Evolutionary conservation across 73 alveolate genomes (phyloP).

Genomic region (Paramecium sexaurelia): DNA sequence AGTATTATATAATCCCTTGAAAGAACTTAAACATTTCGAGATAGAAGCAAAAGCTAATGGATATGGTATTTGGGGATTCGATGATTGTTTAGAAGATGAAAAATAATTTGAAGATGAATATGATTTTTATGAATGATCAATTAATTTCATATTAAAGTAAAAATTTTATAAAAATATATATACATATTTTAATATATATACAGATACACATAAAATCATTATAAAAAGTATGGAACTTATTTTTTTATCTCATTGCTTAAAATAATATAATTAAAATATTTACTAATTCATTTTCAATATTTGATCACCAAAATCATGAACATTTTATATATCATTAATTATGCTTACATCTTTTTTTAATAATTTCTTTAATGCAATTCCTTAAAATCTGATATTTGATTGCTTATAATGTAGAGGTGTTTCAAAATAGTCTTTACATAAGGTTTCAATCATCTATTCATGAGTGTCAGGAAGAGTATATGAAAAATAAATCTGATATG

Average conservation of each 20-base stretch:
- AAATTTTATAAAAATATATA: background rate
- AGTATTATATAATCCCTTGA: conserved; percentile 21
- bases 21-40: background rate
- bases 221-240: conserved; percentile 9
- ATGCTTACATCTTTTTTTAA: background rate
- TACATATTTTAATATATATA: background rate
- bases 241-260: background rate
- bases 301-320: conserved; percentile 46
- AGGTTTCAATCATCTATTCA: conserved; percentile 17
- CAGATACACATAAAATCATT: background rate
- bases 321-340: background rate
- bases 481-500: background rate
- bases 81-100: conserved; percentile 33
- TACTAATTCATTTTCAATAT: background rate
- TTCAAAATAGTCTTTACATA: background rate
- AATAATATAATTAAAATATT: background rate
- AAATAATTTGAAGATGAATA: conserved; percentile 35
- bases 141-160: too few species aligned
- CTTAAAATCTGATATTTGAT: background rate
- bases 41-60: conserved; percentile 13
- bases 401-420: background rate
- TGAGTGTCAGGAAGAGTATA: conserved; percentile 37
- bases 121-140: background rate
- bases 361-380: background rate
- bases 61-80: conserved; percentile 12